Evolutionary conservation across 2,329 filamentous ascomycete species (phyloP).

Genomic region (Pestalotiopsis sp.): DNA sequence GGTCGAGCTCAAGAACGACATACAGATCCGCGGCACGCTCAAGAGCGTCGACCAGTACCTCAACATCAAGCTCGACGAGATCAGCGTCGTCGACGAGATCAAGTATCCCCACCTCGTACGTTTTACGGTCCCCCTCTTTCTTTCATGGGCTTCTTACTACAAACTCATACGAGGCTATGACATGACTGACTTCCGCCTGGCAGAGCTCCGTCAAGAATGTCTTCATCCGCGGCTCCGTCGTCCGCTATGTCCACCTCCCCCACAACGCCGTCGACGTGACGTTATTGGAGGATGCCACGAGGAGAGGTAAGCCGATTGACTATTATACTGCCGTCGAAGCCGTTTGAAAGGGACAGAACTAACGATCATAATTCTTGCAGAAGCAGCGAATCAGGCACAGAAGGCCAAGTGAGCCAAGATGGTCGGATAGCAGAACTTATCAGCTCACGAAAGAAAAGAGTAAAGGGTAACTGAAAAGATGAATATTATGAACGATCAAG

Average conservation of each 20-base stretch:
- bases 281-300: constrained; percentile 86
- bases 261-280: constrained; percentile 81
- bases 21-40: constrained; percentile 90
- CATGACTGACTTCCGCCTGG: background rate
- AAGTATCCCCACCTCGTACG: constrained; percentile 90
- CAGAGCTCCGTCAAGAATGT: constrained; percentile 86
- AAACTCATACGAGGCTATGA: background rate
- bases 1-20: constrained; percentile 99
- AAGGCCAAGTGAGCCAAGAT: constrained; percentile 50
- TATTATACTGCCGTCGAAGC: background rate
- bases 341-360: background rate
- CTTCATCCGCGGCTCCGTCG: constrained; percentile 91
- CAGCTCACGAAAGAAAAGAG: background rate
- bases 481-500: background rate
- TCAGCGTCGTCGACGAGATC: constrained; percentile 87
- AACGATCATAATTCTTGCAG: constrained; percentile 30
- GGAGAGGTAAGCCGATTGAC: constrained; percentile 63
- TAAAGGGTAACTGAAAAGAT: background rate
- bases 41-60: constrained; percentile 99
- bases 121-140: constrained; percentile 9
- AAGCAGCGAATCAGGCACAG: constrained; percentile 58
- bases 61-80: constrained; percentile 98
- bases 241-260: constrained; percentile 89
- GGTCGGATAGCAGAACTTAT: background rate
- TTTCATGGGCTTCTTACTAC: background rate